These are phyloP conservation scores for Ogataea minuta DNA, from an alignment of 805 yeast genomes.

Conservation along the genomic window DNA sequence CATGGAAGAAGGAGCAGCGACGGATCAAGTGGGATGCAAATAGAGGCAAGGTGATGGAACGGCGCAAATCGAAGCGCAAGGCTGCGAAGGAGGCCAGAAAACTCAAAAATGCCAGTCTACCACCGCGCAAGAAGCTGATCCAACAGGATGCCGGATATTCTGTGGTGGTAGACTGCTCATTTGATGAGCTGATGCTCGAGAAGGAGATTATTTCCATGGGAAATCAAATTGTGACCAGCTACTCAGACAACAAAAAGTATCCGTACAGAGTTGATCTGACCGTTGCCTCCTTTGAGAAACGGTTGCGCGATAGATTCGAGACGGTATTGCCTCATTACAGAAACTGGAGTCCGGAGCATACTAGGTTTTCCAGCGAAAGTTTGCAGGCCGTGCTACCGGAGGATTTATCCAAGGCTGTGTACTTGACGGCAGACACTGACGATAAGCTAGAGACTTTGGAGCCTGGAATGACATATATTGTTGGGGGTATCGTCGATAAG, in stretches of 20 bases:
- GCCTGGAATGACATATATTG: constrained; percentile 71
- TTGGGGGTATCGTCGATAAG: constrained; percentile 96
- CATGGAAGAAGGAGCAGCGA: constrained; percentile 74
- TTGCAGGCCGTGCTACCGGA: constrained; percentile 31
- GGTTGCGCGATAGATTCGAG: constrained; percentile 68
- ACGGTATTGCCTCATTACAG: constrained; percentile 54
- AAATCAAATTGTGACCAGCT: constrained; percentile 77
- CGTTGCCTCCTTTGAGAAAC: constrained; percentile 64
- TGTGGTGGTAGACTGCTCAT: constrained; percentile 67
- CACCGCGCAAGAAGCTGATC: constrained; percentile 38
- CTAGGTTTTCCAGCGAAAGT: constrained; percentile 46
- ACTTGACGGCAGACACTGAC: constrained; percentile 85
- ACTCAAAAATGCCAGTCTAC: constrained; percentile 26
- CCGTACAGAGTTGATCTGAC: constrained; percentile 53
- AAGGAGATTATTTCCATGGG: constrained; percentile 68
- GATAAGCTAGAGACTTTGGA: constrained; percentile 62
- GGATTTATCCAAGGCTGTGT: constrained; percentile 47
- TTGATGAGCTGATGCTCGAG: constrained; percentile 85
- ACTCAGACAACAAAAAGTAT: constrained; percentile 71
- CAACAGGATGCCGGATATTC: constrained; percentile 36
- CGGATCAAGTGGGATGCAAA: constrained; percentile 54
- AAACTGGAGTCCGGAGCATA: constrained; percentile 58
- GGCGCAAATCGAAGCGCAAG: constrained; percentile 55
- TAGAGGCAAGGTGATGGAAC: constrained; percentile 57
- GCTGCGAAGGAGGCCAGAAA: constrained; percentile 33